Percentiles rank a stretch among this genome's conserved stretches.
phyloP scores from a whole-genome alignment of 148 eudicot species.

The Suaeda aralocaspica region DNA sequence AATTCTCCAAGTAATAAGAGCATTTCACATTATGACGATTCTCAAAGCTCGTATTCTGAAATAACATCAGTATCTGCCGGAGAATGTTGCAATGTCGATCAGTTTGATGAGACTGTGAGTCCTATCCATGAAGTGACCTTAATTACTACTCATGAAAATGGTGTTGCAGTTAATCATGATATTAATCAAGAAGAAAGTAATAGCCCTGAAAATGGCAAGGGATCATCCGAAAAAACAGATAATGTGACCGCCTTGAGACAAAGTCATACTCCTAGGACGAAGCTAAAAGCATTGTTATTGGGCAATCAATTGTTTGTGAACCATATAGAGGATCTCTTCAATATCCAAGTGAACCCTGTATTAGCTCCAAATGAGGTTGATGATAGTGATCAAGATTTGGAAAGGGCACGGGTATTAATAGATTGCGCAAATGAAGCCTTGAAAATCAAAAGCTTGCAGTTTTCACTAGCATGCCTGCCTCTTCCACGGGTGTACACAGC shows the following conservation, averaged over 20 bases:
- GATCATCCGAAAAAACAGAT: conserved; percentile 2
- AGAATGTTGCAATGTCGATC: conserved; percentile 14
- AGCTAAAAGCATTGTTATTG: conserved; percentile 35
- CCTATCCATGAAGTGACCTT: conserved; percentile 28
- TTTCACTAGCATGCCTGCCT: conserved; percentile 22
- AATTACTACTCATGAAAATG: conserved; percentile 28
- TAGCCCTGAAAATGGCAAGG: background rate
- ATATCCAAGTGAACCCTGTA: conserved; percentile 25
- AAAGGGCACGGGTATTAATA: conserved; percentile 32
- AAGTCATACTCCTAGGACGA: conserved; percentile 17
- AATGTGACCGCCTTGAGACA: conserved; percentile 1
- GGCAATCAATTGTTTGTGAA: conserved; percentile 38
- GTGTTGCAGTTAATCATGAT: conserved; percentile 20
- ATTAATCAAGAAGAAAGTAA: background rate
- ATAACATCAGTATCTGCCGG: conserved; percentile 27
- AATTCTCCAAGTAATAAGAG: conserved; percentile 16
- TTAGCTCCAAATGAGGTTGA: conserved; percentile 5
- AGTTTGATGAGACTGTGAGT: conserved; percentile 6
- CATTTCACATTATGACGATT: conserved; percentile 18
- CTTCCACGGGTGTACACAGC: conserved; percentile 14
- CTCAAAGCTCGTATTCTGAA: conserved; percentile 22
- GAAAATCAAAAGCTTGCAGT: conserved; percentile 31
- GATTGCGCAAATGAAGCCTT: conserved; percentile 65
- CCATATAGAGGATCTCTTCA: conserved; percentile 41
- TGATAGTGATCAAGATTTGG: conserved; percentile 18